Conservation (phyloP, 2,329 filamentous ascomycete genomes). For the Dactylella cylindrospora region DNA sequence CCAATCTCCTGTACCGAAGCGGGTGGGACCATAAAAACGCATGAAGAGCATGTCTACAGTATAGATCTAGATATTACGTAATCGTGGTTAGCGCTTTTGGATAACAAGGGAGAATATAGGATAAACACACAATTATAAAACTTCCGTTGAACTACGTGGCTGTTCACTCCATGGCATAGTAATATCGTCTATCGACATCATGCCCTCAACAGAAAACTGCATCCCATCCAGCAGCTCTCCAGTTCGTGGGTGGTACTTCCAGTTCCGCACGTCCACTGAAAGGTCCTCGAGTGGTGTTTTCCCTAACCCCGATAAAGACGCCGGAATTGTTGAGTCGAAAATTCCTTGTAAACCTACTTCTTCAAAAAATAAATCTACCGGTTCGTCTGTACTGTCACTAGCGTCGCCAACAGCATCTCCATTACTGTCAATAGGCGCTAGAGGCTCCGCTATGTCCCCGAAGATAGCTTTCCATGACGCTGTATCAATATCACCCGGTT, state of each 20-base stretch:
- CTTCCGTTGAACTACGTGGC: too few relatives aligned
- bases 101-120: too few relatives aligned
- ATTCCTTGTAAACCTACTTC: not conserved
- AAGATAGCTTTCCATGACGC: constrained; percentile 4
- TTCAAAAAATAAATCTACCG: not conserved
- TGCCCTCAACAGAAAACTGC: not conserved
- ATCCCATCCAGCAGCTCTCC: not conserved
- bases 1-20: too few relatives aligned
- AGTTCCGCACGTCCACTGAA: not conserved
- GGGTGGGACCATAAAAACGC: too few relatives aligned
- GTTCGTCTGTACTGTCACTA: not conserved
- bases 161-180: too few relatives aligned
- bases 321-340: not conserved
- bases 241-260: constrained; percentile 1
- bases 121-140: too few relatives aligned
- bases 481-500: not conserved
- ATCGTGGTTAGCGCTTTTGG: too few relatives aligned
- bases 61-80: too few relatives aligned
- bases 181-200: not conserved
- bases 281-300: not conserved
- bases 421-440: not conserved
- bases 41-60: too few relatives aligned
- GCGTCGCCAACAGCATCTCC: not conserved
- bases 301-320: not conserved
- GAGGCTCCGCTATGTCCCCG: not conserved